Percentiles rank a stretch among this genome's conserved stretches.
These are phyloP conservation scores for Mycena amicta DNA, from an alignment of 768 basidiomycete genomes.

Conservation along the genomic window DNA sequence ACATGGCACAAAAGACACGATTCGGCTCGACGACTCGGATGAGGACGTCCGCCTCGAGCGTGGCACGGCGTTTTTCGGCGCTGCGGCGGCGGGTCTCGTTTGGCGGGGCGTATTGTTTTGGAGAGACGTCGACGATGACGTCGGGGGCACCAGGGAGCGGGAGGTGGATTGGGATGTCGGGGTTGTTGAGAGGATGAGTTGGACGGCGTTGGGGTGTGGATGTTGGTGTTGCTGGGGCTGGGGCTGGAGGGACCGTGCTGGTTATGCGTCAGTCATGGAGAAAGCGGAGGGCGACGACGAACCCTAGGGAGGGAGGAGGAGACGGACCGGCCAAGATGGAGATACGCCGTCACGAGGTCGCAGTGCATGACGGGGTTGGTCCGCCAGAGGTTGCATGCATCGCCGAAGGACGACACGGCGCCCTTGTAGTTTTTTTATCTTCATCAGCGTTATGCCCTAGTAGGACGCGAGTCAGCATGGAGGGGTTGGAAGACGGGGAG, in stretches of 20 bases:
- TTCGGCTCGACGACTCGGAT: conserved; percentile 75
- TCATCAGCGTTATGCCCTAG: conserved; percentile 20
- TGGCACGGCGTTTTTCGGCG: conserved; percentile 77
- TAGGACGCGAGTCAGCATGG: not conserved
- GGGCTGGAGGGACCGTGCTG: too few species aligned
- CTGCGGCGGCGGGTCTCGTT: conserved; percentile 74
- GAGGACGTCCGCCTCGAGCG: conserved; percentile 63
- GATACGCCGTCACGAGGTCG: conserved; percentile 18
- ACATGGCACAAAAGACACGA: conserved; percentile 73
- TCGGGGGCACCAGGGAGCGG: conserved; percentile 37
- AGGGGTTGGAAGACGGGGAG: not conserved
- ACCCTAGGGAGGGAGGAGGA: too few species aligned
- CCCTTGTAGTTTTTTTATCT: conserved; percentile 20
- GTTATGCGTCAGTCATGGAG: too few species aligned
- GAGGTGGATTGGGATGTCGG: too few species aligned
- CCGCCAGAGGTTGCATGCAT: too few species aligned
- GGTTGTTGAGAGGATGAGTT: too few species aligned
- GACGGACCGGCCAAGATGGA: conserved; percentile 21
- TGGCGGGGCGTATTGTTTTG: conserved; percentile 54
- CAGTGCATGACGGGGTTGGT: too few species aligned
- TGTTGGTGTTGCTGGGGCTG: too few species aligned
- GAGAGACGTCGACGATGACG: conserved; percentile 57
- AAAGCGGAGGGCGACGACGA: too few species aligned
- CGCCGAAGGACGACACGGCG: conserved; percentile 15
- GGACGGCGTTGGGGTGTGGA: too few species aligned